A percentile compares a stretch with the other conserved stretches of the same genome.
These are phyloP conservation scores for Cercospora sesami DNA, from an alignment of 2,329 filamentous ascomycete species.

Conservation along the genomic window DNA sequence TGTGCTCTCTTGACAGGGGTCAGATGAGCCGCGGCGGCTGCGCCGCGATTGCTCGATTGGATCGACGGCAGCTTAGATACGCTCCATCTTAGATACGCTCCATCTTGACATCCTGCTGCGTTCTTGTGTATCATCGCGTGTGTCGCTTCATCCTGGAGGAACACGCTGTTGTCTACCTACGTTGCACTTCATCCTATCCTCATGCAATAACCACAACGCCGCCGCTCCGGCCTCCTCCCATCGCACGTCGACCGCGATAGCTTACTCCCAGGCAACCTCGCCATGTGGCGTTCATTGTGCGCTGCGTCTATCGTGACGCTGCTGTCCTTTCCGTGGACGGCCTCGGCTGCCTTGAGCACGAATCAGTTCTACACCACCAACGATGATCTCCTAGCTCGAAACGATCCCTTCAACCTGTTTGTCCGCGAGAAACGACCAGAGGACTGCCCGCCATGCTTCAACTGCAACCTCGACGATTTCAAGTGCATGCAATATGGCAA, in stretches of 20 bases:
- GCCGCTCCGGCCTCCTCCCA: not conserved
- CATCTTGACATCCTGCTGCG: not conserved
- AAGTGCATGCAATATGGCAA: slow-evolving; percentile 85
- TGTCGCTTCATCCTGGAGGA: slow-evolving; percentile 4
- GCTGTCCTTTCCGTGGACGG: slow-evolving; percentile 27
- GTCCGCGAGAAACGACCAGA: slow-evolving; percentile 70
- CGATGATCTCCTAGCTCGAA: slow-evolving; percentile 32
- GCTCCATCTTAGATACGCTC: not conserved
- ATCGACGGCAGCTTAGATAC: not conserved
- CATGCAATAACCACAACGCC: slow-evolving; percentile 1
- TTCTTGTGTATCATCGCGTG: slow-evolving; percentile 7
- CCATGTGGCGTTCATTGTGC: slow-evolving; percentile 32
- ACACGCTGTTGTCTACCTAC: not conserved
- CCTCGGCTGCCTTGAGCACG: slow-evolving; percentile 25
- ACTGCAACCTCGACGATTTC: slow-evolving; percentile 92
- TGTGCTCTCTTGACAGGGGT: not conserved
- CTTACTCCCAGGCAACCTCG: slow-evolving; percentile 13
- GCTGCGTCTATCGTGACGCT: slow-evolving; percentile 29
- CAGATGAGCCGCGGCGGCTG: slow-evolving; percentile 3
- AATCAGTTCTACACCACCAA: slow-evolving; percentile 35
- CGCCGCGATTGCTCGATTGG: slow-evolving; percentile 7
- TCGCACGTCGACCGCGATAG: not conserved
- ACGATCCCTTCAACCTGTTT: slow-evolving; percentile 42
- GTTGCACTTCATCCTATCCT: not conserved
- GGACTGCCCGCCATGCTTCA: slow-evolving; percentile 89